Base-by-base conservation (phyloP, 768 basidiomycete species). In the Boletus pseudo-olivaceus region DNA sequence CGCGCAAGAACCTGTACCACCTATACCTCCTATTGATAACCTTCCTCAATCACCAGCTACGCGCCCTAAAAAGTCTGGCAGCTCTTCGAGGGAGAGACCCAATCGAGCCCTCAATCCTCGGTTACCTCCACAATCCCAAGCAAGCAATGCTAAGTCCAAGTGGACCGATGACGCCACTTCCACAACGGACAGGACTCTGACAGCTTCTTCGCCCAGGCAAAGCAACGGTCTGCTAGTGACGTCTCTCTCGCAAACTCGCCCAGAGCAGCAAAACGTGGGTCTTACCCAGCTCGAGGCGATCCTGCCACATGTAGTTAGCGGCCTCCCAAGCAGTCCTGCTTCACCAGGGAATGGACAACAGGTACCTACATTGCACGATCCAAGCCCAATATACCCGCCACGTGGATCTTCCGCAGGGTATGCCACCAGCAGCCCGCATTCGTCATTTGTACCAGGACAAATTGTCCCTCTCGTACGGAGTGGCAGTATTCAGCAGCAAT, bases 1-100 rank as follows among this genome's bases (percentile, higher is more conserved):
- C 19, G 76, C 82, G 14, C 87, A 85, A 65, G 81, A 79, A 49
- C 82, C 85, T 38, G 79, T 86, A 6, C 88, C 89, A 4, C 87
- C 87, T 4, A 65, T 89, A 48, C 86, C 87, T 6, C 67, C 78
- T 8, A 58, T 82, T 26, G 72, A 70, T 52, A 65, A 63, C 27
- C 60, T 67, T 37, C 65, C 72, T 54, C 68, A 70, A 39, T 63
- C 57, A 20, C 58, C 66, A 32, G 46, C 51, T n/a, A 48, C 49
- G 2, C 59, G 43, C 37, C 30, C 49, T 1, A 48, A 30, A 20
- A 33, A 41, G 7, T 45, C 45, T 30, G 53, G 30, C 29, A 35
- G 46, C 44, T 38, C 33, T 29, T 44, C 40, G 15, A 54, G 57
- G 26, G 58, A 63, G 42, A 58, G 61, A 45, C 65, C 67, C 17